Evolutionary conservation across 345 rosid genomes (phyloP), one percentile per base, ranked within the genome.

Genomic region (Salix viminalis): DNA sequence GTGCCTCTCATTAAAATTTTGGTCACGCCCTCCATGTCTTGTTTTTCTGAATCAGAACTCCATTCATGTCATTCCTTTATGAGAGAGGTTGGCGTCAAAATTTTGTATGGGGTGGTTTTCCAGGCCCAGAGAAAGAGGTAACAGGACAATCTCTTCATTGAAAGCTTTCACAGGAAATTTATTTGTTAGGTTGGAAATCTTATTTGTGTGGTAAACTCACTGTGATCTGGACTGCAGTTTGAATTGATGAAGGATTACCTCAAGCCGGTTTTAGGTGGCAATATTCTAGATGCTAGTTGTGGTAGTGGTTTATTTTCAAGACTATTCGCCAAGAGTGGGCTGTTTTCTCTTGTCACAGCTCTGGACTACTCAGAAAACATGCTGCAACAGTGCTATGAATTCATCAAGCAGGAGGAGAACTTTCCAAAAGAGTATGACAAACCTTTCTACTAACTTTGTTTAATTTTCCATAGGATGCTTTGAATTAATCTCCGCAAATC

Each of bases 11-110:
- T 50, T 19, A 7, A 26, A 23, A 18, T 60, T 42, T 32, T 52
- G 28, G 46, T 44, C 12, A 26, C 24, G 21, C 24, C 30, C 32
- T 62, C 41, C 44, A 9, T 41, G 12, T 61, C 61, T 7, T 69
- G 12, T 69, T 84, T 62, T 79, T 56, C 81, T 70, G 80, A 54
- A 75, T 71, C 80, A 92, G 98, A 85, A 41, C 77, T 76, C 93
- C 87, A 1, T 46, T 92, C 80, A 85, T 94, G 65, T 90, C 97
- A 3, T 92, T 85, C 81, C 85, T 92, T 74, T 94, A 94, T 44
- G 98, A 94, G 85, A 87, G 97, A 75, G 98, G 98, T 69, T 94
- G 98, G 98, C 93, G 97, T 77, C 98, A 94, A 82, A 88, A 83
- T 71, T 92, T 92, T 72, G 19, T 83, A 23, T 82, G 85, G 89